Evolutionary conservation across 1,139 yeast genomes (phyloP).

Genomic region (Debaryomyces subglobosus): DNA sequence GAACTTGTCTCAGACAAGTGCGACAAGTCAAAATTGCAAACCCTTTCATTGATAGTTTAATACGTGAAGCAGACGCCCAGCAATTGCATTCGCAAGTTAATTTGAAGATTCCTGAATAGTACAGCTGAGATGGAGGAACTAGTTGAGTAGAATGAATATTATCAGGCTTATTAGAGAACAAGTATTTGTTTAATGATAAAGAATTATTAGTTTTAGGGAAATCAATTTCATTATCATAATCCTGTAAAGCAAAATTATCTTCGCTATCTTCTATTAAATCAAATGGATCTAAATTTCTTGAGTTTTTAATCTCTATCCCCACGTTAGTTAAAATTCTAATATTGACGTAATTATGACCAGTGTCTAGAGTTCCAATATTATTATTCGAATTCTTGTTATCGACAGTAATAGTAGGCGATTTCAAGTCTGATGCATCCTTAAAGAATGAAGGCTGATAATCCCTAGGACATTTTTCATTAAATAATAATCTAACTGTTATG

Average conservation of each 20-base stretch:
- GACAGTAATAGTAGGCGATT: constrained; percentile 20
- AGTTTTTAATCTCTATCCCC: background rate
- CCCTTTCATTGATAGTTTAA: constrained; percentile 6
- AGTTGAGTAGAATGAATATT: constrained; percentile 9
- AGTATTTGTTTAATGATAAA: constrained; percentile 14
- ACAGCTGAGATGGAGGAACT: background rate
- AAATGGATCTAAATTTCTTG: constrained; percentile 18
- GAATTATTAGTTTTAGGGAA: constrained; percentile 6
- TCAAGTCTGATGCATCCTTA: constrained; percentile 2
- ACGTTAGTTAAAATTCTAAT: constrained; percentile 5
- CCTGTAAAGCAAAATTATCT: background rate
- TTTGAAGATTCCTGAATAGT: background rate
- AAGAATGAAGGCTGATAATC: constrained; percentile 50
- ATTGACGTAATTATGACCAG: constrained; percentile 10
- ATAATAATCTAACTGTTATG: constrained; percentile 49
- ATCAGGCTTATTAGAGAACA: constrained; percentile 7
- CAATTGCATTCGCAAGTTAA: constrained; percentile 8
- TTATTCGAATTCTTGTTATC: constrained; percentile 4
- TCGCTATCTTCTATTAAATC: constrained; percentile 11
- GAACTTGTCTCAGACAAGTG: constrained; percentile 17
- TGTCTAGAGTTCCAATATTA: constrained; percentile 14
- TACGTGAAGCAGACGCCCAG: background rate
- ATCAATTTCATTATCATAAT: constrained; percentile 1
- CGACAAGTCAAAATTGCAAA: constrained; percentile 12
- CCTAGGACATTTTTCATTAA: constrained; percentile 48